Percentiles rank a stretch among this genome's conserved stretches.
These are phyloP conservation scores for slime mould (Dictyostelium discoideum) DNA, from an alignment of 78 protist genomes.

Conservation along the genomic window dicty_2.7 NC_007088.5:7095501-7096000, in stretches of 20 bases:
- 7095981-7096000: conserved; percentile 82
- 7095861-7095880: conserved; percentile 86
- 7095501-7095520: conserved; percentile 75
- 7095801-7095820: conserved; percentile 67
- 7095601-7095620: conserved; percentile 70
- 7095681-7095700: conserved; percentile 40
- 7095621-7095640: conserved; percentile 80
- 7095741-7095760: conserved; percentile 83
- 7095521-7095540: conserved; percentile 80
- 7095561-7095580: conserved; percentile 77
- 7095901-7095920: conserved; percentile 78
- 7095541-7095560: conserved; percentile 72
- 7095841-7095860: conserved; percentile 81
- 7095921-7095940: conserved; percentile 92
- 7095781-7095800: conserved; percentile 66
- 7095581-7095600: conserved; percentile 79
- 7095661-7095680: conserved; percentile 58
- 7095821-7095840: conserved; percentile 81
- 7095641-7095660: conserved; percentile 37
- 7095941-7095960: conserved; percentile 71
- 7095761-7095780: conserved; percentile 77
- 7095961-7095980: conserved; percentile 61
- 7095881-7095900: conserved; percentile 85
- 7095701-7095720: conserved; percentile 83
- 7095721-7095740: conserved; percentile 82